These are phyloP conservation scores for Aaosphaeria pasadenensis DNA, from an alignment of 2,329 filamentous ascomycete genomes.

Conservation along the genomic window DNA sequence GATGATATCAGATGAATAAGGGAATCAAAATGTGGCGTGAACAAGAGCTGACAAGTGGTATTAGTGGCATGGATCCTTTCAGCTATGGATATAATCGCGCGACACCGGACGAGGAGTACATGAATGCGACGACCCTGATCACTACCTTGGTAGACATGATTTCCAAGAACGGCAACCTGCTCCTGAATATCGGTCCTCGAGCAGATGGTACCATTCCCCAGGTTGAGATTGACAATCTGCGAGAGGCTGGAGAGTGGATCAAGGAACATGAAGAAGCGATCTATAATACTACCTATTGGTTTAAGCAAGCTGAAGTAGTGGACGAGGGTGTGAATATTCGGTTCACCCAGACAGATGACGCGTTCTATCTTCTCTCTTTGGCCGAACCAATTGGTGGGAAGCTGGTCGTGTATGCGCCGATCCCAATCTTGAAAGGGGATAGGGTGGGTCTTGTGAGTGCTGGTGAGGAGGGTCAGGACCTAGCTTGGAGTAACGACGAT, in stretches of 20 bases:
- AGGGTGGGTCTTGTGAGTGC: constrained; percentile 40
- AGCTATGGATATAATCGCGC: constrained; percentile 59
- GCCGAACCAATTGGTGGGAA: constrained; percentile 39
- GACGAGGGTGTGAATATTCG: constrained; percentile 43
- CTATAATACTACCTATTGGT: constrained; percentile 58
- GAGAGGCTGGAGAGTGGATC: constrained; percentile 55
- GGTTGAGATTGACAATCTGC: constrained; percentile 47
- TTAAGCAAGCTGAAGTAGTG: constrained; percentile 37
- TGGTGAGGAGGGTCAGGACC: constrained; percentile 25
- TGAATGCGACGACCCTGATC: constrained; percentile 52
- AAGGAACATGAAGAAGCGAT: constrained; percentile 53
- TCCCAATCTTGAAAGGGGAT: constrained; percentile 45
- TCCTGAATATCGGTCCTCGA: constrained; percentile 56
- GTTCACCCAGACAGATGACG: constrained; percentile 52
- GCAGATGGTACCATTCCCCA: constrained; percentile 55
- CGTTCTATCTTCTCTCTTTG: constrained; percentile 53
- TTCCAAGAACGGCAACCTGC: constrained; percentile 55
- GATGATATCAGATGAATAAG: too few species aligned
- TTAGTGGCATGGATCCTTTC: constrained; percentile 56
- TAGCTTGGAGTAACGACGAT: constrained; percentile 2
- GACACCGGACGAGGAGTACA: constrained; percentile 49
- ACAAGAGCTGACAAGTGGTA: too few species aligned
- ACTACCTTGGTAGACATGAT: constrained; percentile 52
- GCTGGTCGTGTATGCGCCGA: constrained; percentile 29
- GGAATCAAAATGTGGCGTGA: too few species aligned